Base-by-base conservation (phyloP, 2,329 filamentous ascomycete species). In the Chaetomium olivaceum region DNA sequence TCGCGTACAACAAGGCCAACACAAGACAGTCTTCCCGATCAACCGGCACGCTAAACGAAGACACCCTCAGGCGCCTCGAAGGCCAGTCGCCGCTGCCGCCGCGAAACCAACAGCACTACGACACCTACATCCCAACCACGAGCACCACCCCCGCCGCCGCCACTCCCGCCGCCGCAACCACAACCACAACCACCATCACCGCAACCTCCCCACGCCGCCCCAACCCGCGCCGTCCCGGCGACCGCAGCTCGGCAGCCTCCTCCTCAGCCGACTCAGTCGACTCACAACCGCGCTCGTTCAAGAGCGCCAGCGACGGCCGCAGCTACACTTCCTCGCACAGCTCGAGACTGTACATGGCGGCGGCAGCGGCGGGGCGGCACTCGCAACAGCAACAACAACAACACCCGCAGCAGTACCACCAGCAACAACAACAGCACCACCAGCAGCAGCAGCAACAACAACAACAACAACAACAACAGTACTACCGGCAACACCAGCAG, bases 31-130 rank as follows among this genome's bases (percentile, higher is more conserved):
- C 36, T 4, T 46, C 36, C 23, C 67, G 57, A 29, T 29, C 57
- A 2, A 8, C 55, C 19, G 31, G 62, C 21, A 62, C 52, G 0
- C 56, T 75, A 12, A 74, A 73, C 59, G 73, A 76, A 43, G 74
- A 75, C 43, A 71, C 73, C 1, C 68, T 75, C 19, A 65, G 70
- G 1, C 69, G 61, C 16, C 65, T 76, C 19, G 73, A 76, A 56
- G 70, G 71, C 19, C 66, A 71, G 16, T 61, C 67, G 16, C 65
- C 68, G 3, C 31, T 55, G 9, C 29, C 19, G 8, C 46, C 2
- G 2, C 43, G 29, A 66, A 56, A 48, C 58, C 64, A 33, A 12
- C 29, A 23, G 3, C 60, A 55, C 56, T 67, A 62, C 65, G 69
- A 68, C 25, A 69, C 66, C 8, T 73, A 73, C 48, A 14, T 69